A percentile compares a stretch with the other conserved stretches of the same genome.
phyloP scores from a whole-genome alignment of 208 protist species.

The Leishmania mexicana region DNA sequence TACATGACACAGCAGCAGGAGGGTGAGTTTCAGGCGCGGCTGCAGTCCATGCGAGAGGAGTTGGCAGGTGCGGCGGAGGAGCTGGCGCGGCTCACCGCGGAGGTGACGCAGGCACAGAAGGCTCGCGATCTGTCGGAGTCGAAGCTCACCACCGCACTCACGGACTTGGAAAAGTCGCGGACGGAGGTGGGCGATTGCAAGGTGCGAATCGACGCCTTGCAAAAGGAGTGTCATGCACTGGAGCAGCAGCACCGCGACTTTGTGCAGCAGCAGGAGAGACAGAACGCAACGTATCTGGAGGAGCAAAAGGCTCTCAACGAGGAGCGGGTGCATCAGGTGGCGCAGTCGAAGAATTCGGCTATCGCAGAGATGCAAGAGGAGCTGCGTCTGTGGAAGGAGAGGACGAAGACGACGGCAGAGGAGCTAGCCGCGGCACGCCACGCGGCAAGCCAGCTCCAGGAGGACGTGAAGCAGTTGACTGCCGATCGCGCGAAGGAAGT shows the following conservation, averaged over 20 bases:
- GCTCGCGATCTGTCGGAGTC: constrained; percentile 27
- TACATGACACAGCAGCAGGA: constrained; percentile 70
- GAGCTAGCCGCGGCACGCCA: constrained; percentile 62
- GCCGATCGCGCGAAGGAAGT: constrained; percentile 62
- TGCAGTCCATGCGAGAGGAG: constrained; percentile 68
- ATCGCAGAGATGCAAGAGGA: constrained; percentile 69
- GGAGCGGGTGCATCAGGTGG: constrained; percentile 57
- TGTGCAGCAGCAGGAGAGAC: constrained; percentile 43
- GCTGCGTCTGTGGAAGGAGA: constrained; percentile 46
- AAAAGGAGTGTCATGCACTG: constrained; percentile 34
- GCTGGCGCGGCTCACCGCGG: constrained; percentile 36
- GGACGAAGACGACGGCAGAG: constrained; percentile 41
- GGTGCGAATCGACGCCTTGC: constrained; percentile 11
- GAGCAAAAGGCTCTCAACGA: constrained; percentile 50
- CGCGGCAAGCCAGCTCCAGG: constrained; percentile 37
- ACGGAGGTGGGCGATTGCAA: constrained; percentile 20
- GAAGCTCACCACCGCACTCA: constrained; percentile 14
- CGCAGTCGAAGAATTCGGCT: constrained; percentile 45
- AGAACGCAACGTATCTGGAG: constrained; percentile 34
- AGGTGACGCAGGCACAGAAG: constrained; percentile 26
- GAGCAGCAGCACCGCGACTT: constrained; percentile 60
- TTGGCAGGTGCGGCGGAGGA: constrained; percentile 37
- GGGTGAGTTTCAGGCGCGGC: constrained; percentile 48
- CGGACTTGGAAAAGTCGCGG: constrained; percentile 30
- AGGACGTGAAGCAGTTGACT: constrained; percentile 52